Conservation (phyloP, 179 eudicot genomes). For the Camellia oleifera region DNA sequence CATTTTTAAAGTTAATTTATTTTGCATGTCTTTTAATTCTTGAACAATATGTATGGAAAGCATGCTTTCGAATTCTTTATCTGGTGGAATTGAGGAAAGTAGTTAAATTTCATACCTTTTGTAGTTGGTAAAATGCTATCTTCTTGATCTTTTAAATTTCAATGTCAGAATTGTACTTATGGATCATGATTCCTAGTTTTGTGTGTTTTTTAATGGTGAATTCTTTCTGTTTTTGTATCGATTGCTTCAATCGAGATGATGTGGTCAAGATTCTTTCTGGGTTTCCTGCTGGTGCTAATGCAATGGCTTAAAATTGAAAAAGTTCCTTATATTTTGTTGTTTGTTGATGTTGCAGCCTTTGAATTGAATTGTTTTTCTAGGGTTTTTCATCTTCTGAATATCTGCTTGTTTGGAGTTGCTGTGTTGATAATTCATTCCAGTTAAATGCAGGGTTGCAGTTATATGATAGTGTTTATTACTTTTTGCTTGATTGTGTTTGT, state of each 20-base stretch:
- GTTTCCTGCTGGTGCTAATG: background rate
- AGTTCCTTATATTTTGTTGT: background rate
- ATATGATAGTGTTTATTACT: background rate
- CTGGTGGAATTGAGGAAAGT: background rate
- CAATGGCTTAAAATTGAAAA: background rate
- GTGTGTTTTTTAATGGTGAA: background rate
- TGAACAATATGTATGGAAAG: background rate
- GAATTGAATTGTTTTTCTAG: background rate
- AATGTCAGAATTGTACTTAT: background rate
- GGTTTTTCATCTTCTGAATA: background rate
- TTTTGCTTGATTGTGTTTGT: background rate
- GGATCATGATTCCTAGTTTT: background rate
- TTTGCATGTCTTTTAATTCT: background rate
- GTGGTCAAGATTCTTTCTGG: conserved; percentile 7
- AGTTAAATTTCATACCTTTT: background rate
- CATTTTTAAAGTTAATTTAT: background rate
- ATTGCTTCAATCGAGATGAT: background rate
- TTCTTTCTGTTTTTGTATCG: background rate
- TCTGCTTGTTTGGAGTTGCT: background rate
- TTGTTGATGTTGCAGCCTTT: background rate
- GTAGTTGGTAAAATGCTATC: background rate
- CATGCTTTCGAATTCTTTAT: background rate
- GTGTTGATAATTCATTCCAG: background rate
- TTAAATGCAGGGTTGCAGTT: background rate
- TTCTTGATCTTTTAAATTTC: background rate